Evolutionary conservation across 768 basidiomycete genomes (phyloP), one percentile per base, ranked within the genome.

Genomic region (Leccinum boreale): DNA sequence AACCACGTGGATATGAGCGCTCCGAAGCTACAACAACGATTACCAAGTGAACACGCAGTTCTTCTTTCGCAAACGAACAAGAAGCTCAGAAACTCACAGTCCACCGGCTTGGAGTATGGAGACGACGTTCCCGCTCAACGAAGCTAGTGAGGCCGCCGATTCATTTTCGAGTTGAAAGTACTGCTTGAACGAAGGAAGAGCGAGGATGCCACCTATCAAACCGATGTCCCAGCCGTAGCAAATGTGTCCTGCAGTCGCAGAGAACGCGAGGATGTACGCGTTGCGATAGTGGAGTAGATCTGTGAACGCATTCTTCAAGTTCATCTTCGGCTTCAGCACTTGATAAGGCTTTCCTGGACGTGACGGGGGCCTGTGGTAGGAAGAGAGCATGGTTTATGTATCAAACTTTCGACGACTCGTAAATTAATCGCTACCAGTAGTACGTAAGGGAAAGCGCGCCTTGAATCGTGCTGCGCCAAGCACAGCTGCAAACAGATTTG

Each of bases 201-300:
- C 55, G 52, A 76, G 57, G 4, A 75, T 66, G 12, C 74, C 74
- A 2, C 74, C 74, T 15, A 76, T 75, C 28, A 75, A 59, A 12
- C 74, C 75, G 21, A 71, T 71, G 24, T 75, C 74, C 74, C 74
- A 73, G 23, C 73, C 73, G 23, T 70, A 74, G 55, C 73, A 74
- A 46, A 72, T 54, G 29, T 71, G 74, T 31, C 73, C 74, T 21
- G 65, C 66, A 14, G 74, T 66, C 29, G 74, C 73, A 28, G 73
- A 69, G 28, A 70, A 67, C 9, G 73, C 70, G 28, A 74, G 65
- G 11, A 70, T 53, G 58, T 74, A 74, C 8, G 73, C 73, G 53
- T 74, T 74, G 8, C 74, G 71, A 50, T 74, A 67, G 28, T 57
- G 73, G 39, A 53, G 39, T n/a, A 72, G 45, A 2, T 68, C 66